phyloP scores from a whole-genome alignment of 139 green algal species.

The Penium margaritaceum region DNA sequence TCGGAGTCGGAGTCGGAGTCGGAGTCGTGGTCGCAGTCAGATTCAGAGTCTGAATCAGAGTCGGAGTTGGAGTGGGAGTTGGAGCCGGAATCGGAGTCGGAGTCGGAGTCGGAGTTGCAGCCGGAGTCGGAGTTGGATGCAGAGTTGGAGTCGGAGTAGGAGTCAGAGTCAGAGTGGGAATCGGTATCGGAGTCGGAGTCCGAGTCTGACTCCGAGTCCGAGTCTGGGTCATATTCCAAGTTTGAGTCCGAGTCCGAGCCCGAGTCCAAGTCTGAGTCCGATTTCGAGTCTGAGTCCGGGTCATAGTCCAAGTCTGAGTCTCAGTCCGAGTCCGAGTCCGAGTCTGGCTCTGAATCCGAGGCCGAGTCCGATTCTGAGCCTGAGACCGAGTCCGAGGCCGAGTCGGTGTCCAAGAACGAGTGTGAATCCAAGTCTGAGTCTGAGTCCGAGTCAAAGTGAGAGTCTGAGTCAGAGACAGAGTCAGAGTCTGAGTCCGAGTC shows the following conservation, averaged over 20 bases:
- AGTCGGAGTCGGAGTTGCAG: too few relatives aligned
- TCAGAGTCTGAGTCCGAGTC: too few relatives aligned
- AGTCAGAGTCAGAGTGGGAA: not conserved
- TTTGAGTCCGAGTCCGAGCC: slow-evolving; percentile 1
- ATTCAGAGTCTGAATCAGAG: too few relatives aligned
- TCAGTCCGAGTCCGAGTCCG: slow-evolving; percentile 2
- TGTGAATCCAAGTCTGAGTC: too few relatives aligned
- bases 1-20: too few relatives aligned
- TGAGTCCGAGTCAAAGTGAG: too few relatives aligned
- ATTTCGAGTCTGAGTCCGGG: slow-evolving; percentile 1
- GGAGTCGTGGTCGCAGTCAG: too few relatives aligned
- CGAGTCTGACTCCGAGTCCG: slow-evolving; percentile 2
- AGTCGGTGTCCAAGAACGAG: not conserved
- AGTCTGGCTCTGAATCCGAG: not conserved
- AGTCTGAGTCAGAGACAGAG: too few relatives aligned
- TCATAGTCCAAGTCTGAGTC: not conserved
- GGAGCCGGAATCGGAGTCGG: too few relatives aligned
- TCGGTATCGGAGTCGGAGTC: not conserved
- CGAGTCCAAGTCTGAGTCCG: slow-evolving; percentile 2
- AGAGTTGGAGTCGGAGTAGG: slow-evolving; percentile 1
- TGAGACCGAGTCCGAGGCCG: not conserved
- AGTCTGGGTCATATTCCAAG: not conserved
- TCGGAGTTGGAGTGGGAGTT: too few relatives aligned
- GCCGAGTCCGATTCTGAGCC: not conserved
- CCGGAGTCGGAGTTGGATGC: too few relatives aligned